These are phyloP conservation scores for Selaginella moellendorffii DNA, from an alignment of 75 land plant genomes.

Conservation along the genomic window DNA sequence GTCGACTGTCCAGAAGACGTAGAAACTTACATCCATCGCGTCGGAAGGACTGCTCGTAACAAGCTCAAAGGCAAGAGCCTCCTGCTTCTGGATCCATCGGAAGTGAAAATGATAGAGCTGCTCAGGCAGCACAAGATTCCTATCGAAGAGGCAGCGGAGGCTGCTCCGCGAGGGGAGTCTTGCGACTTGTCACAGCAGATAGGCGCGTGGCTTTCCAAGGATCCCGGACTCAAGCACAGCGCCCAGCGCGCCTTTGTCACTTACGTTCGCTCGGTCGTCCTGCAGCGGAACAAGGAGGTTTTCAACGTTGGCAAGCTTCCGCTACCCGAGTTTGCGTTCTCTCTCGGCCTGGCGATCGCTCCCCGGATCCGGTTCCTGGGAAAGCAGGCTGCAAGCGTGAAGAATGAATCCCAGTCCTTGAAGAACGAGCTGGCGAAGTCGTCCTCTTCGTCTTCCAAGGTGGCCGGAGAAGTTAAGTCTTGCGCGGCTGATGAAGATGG, in stretches of 20 bases:
- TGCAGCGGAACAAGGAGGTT: constrained; percentile 48
- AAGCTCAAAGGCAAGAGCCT: constrained; percentile 49
- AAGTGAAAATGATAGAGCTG: constrained; percentile 50
- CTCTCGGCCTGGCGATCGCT: constrained; percentile 74
- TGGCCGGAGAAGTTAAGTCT: no score
- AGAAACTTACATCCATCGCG: constrained; percentile 76
- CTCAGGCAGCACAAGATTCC: constrained; percentile 56
- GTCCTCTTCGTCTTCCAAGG: no score
- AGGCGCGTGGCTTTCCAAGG: constrained; percentile 56
- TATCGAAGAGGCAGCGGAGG: constrained; percentile 17
- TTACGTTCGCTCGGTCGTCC: constrained; percentile 53
- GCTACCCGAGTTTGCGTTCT: constrained; percentile 56
- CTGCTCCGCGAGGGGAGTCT: background rate
- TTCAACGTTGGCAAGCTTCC: constrained; percentile 69
- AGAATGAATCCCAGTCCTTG: no score
- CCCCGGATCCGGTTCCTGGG: constrained; percentile 63
- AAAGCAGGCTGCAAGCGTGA: no score
- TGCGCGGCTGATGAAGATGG: no score
- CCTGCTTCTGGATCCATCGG: constrained; percentile 71
- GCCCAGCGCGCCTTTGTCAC: constrained; percentile 75
- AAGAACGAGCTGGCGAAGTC: no score
- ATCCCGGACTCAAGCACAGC: constrained; percentile 51
- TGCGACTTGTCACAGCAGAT: constrained; percentile 38
- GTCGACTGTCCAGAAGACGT: constrained; percentile 94
- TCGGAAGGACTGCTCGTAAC: constrained; percentile 94